Evolutionary conservation across 306 rosid genomes (phyloP).

Genomic region (Cicer arietinum): DNA sequence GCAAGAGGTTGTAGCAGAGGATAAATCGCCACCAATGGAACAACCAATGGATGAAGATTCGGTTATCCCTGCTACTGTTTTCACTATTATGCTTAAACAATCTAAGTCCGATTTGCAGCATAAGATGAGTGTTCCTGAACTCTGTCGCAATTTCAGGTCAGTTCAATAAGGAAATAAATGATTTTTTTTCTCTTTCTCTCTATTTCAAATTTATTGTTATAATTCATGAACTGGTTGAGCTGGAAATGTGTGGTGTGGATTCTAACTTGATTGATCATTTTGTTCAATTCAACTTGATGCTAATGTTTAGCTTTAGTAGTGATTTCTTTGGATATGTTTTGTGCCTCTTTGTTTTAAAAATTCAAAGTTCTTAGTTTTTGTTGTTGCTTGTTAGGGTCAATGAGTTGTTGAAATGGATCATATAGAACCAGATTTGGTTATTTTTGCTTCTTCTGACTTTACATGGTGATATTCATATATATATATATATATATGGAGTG

Average conservation of each 20-base stretch:
- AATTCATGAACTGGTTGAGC: neutral
- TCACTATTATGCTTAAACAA: slow-evolving; percentile 82
- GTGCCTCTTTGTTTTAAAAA: neutral
- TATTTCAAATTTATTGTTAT: neutral
- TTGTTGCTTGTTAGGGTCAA: neutral
- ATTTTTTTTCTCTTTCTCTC: neutral
- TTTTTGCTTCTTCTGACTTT: slow-evolving; percentile 13
- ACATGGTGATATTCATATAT: neutral
- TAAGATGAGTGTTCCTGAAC: slow-evolving; percentile 97
- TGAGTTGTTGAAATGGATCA: slow-evolving; percentile 23
- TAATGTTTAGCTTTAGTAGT: neutral
- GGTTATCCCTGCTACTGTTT: slow-evolving; percentile 72
- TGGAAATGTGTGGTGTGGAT: slow-evolving; percentile 13
- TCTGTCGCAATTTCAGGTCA: slow-evolving; percentile 96
- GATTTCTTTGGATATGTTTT: neutral
- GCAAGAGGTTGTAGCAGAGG: slow-evolving; percentile 40
- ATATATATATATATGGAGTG: no score
- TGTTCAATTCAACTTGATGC: neutral
- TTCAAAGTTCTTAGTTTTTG: neutral
- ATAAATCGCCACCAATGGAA: slow-evolving; percentile 44
- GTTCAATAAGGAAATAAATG: neutral
- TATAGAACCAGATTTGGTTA: neutral
- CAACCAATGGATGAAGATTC: slow-evolving; percentile 86
- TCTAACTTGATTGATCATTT: slow-evolving; percentile 16
- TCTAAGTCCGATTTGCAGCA: slow-evolving; percentile 77